A percentile compares a stretch with the other conserved stretches of the same genome.
Evolutionary conservation across 2,329 filamentous ascomycete species (phyloP).

Genomic region (Trichoderma sp.): DNA sequence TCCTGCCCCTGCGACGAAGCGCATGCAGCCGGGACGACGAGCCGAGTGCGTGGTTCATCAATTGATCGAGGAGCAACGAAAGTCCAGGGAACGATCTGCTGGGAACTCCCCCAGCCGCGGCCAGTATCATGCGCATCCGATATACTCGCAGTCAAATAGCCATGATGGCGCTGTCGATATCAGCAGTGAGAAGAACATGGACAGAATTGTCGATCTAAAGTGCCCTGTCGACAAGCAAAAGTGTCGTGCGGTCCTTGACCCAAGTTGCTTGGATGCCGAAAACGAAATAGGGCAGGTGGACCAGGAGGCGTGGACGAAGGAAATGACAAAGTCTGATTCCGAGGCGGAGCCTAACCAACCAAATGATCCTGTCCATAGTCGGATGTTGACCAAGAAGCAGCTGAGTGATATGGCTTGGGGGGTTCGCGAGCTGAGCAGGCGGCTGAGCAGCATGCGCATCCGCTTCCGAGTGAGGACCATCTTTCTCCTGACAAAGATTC

Average conservation of each 20-base stretch:
- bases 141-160: conserved; percentile 30
- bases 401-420: conserved; percentile 97
- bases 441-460: conserved; percentile 78
- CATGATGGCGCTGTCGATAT: conserved; percentile 27
- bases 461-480: conserved; percentile 80
- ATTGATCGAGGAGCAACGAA: conserved; percentile 60
- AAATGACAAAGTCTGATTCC: conserved; percentile 48
- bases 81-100: conserved; percentile 34
- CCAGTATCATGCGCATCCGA: conserved; percentile 36
- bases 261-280: conserved; percentile 42
- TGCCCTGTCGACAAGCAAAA: conserved; percentile 18
- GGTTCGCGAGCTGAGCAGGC: conserved; percentile 85
- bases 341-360: conserved; percentile 42
- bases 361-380: conserved; percentile 52
- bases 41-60: conserved; percentile 67
- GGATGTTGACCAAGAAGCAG: conserved; percentile 93
- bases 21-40: conserved; percentile 33
- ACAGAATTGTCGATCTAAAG: conserved; percentile 32
- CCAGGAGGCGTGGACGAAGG: conserved; percentile 56
- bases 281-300: conserved; percentile 56
- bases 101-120: conserved; percentile 30
- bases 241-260: conserved; percentile 42
- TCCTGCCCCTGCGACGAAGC: conserved; percentile 37
- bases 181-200: conserved; percentile 27
- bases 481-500: conserved; percentile 89